phyloP scores from a whole-genome alignment of 306 rosid genomes.

The Medicago arabica region DNA sequence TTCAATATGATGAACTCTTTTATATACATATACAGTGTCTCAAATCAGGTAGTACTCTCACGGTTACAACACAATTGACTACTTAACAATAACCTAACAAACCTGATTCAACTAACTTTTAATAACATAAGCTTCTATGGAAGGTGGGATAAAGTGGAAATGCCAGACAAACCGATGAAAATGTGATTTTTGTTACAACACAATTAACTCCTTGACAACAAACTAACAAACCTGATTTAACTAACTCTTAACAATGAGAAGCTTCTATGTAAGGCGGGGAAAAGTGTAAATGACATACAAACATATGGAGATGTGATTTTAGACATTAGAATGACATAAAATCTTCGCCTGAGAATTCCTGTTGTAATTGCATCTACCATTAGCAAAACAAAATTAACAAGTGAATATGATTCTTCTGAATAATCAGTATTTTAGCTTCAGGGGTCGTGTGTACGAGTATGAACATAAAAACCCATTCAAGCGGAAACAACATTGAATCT shows the following conservation, averaged over 20 bases:
- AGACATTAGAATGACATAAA: neutral
- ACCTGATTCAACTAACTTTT: conserved; percentile 3
- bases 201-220: neutral
- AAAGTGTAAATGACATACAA: conserved; percentile 29
- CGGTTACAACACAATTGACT: conserved; percentile 2
- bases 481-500: conserved; percentile 39
- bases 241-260: neutral
- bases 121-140: conserved; percentile 16
- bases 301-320: conserved; percentile 17
- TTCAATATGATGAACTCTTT: conserved; percentile 1
- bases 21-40: conserved; percentile 3
- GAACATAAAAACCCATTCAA: conserved; percentile 41
- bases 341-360: conserved; percentile 30
- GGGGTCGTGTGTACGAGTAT: conserved; percentile 36
- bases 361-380: conserved; percentile 41
- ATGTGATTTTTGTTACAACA: conserved; percentile 14
- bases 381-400: conserved; percentile 39
- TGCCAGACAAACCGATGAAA: conserved; percentile 37
- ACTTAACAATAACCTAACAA: neutral
- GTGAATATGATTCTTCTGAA: conserved; percentile 42
- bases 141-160: conserved; percentile 20
- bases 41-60: neutral
- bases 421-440: conserved; percentile 41
- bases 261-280: conserved; percentile 6
- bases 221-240: neutral